Evolutionary conservation across 352 stramenopile species (phyloP), one percentile per base, ranked within the genome.

Genomic region (Pythium phragmiticola): DNA sequence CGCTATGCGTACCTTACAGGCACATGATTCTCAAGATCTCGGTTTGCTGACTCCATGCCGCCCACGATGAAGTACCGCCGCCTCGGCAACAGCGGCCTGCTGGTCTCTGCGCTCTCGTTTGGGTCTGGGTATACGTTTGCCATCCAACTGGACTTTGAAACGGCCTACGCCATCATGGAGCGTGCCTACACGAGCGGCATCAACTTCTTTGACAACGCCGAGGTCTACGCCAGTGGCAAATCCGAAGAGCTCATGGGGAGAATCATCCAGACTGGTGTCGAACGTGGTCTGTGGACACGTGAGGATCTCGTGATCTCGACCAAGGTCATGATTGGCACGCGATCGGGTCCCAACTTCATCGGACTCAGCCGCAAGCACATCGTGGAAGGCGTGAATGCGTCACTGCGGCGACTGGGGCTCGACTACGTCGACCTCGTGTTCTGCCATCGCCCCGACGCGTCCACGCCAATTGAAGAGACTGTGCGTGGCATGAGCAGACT

Each of bases 171-270:
- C 33, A 76, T 84, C 60, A 70, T 84, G 73, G 70, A 72, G 48
- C 74, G 80, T 55, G 76, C 76, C 5, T 84, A 75, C 72, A 75
- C 83, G 66, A 36, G 76, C 0, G 80, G 77, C 34, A 62, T 87
- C 57, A 89, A 86, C 68, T 80, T 89, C 37, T 78, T 87, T 43
- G 80, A 89, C 62, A 89, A 82, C 39, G 79, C 79, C 7, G 78
- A 82, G 58, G 62, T 72, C 26, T 88, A 87, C 19, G 66, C 53
- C 17, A 68, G 76, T 41, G 76, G 77, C 30, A 63, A 75, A 17
- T 68, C 70, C 1, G 73, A 83, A 53, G 46, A 68, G 43, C 74
- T 81, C 45, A 85, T 85, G 66, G 77, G 76, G n/a, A 73, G 80
- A 49, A 59, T 82, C 8, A 60, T 89, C 6, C 75, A 80, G 50